These are phyloP conservation scores for Hypoxylon lienhwacheense DNA, from an alignment of 495 filamentous ascomycete genomes.

Conservation along the genomic window DNA sequence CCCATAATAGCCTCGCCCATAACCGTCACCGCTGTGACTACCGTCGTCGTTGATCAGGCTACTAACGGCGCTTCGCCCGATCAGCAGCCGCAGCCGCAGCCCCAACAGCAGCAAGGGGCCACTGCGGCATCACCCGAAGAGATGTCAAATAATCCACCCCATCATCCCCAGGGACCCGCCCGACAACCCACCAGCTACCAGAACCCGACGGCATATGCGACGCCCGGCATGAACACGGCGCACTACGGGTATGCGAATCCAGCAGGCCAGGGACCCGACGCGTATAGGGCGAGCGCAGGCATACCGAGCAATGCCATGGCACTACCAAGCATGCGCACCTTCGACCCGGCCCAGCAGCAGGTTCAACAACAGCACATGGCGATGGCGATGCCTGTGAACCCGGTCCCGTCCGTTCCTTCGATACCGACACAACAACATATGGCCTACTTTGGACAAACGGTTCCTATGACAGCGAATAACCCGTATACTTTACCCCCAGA, in stretches of 20 bases:
- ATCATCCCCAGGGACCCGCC: conserved; percentile 46
- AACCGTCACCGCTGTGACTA: conserved; percentile 5
- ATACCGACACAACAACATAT: conserved; percentile 41
- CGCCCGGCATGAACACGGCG: conserved; percentile 49
- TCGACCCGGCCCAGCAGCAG: conserved; percentile 53
- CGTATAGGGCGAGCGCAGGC: conserved; percentile 54
- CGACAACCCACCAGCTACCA: conserved; percentile 58
- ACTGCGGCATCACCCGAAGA: conserved; percentile 40
- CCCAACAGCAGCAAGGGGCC: conserved; percentile 27
- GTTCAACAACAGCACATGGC: conserved; percentile 48
- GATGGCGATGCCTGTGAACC: conserved; percentile 38
- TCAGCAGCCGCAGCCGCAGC: conserved; percentile 17
- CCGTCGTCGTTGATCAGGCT: conserved; percentile 18
- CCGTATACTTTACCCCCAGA: conserved; percentile 52
- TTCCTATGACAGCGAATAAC: conserved; percentile 44
- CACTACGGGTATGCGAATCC: conserved; percentile 61
- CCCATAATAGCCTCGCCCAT: conserved; percentile 19
- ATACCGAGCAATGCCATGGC: conserved; percentile 56
- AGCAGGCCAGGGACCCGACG: conserved; percentile 44
- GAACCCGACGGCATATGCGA: conserved; percentile 57
- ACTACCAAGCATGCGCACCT: conserved; percentile 67
- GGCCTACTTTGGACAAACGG: conserved; percentile 41
- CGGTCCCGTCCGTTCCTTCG: conserved; percentile 35
- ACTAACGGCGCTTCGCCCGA: conserved; percentile 21
- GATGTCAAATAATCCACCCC: conserved; percentile 54